phyloP scores from a whole-genome alignment of 2,329 filamentous ascomycete species.

The Ambrosiella cleistominuta region DNA sequence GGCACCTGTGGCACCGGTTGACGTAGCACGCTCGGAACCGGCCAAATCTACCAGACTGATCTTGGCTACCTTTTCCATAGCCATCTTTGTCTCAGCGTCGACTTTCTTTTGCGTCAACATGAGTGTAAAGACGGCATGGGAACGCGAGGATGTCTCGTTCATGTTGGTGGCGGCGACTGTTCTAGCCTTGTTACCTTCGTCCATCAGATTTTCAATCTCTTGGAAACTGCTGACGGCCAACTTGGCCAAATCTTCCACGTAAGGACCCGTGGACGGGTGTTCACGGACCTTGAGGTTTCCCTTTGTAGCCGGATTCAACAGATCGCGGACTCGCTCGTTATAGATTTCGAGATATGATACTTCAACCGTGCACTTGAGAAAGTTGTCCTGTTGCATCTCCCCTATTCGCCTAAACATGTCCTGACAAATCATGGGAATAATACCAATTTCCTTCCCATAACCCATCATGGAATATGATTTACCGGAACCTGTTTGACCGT shows the following conservation, averaged over 20 bases:
- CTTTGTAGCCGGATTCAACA: slow-evolving; percentile 88
- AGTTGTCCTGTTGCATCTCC: slow-evolving; percentile 51
- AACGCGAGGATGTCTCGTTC: slow-evolving; percentile 98
- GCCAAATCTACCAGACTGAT: slow-evolving; percentile 96
- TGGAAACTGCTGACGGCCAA: slow-evolving; percentile 81
- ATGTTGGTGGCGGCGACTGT: slow-evolving; percentile 98
- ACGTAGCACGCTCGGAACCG: slow-evolving; percentile 92
- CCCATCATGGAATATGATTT: slow-evolving; percentile 99
- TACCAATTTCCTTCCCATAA: slow-evolving; percentile 85
- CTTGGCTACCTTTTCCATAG: slow-evolving; percentile 92
- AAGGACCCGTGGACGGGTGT: slow-evolving; percentile 91
- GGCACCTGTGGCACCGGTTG: slow-evolving; percentile 87
- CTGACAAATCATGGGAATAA: slow-evolving; percentile 92
- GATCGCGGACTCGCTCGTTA: slow-evolving; percentile 89
- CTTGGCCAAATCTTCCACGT: slow-evolving; percentile 95
- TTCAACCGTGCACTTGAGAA: slow-evolving; percentile 78
- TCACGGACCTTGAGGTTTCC: slow-evolving; percentile 94
- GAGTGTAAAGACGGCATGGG: slow-evolving; percentile 92
- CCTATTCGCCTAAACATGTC: slow-evolving; percentile 89
- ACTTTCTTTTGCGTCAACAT: slow-evolving; percentile 87
- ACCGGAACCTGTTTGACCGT: slow-evolving; percentile 93
- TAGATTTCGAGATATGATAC: slow-evolving; percentile 99
- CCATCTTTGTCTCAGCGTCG: slow-evolving; percentile 87
- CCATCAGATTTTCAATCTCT: slow-evolving; percentile 96
- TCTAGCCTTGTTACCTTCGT: slow-evolving; percentile 95